Percentiles rank a stretch among this genome's conserved stretches.
Conservation (phyloP, 371 early-diverging fungal genomes). For the Parasitella parasitica region DNA sequence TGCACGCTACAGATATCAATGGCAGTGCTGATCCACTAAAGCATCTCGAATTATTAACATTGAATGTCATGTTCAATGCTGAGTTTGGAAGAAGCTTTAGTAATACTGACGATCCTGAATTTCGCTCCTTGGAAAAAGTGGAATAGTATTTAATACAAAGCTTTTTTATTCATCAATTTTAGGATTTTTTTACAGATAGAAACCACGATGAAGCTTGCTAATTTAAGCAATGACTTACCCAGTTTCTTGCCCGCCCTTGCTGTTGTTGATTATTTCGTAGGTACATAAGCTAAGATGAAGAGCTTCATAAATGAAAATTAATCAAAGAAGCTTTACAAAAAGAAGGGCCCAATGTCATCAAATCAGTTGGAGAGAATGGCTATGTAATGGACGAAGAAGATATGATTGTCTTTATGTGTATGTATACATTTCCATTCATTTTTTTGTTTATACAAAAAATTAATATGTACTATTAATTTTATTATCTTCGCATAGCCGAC, state of each 20-base stretch:
- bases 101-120: conserved; percentile 13
- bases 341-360: conserved; percentile 2
- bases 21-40: not conserved
- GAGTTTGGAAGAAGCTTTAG: not conserved
- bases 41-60: not conserved
- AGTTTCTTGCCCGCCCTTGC: conserved; percentile 8
- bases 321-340: conserved; percentile 1
- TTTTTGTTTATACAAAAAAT: too few species aligned
- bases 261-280: not conserved
- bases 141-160: not conserved
- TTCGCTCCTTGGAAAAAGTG: not conserved
- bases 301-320: not conserved
- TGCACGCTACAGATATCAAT: not conserved
- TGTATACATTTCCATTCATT: not conserved
- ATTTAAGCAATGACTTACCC: conserved; percentile 4
- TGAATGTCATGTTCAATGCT: conserved; percentile 13
- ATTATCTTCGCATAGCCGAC: conserved; percentile 15
- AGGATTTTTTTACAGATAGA: not conserved
- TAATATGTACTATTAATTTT: too few species aligned
- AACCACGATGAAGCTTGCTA: not conserved
- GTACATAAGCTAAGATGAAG: not conserved
- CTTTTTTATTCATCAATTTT: not conserved
- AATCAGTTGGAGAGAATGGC: conserved; percentile 1
- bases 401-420: conserved; percentile 1
- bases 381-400: not conserved